A percentile compares a stretch with the other conserved stretches of the same genome.
phyloP scores from a whole-genome alignment of 805 yeast species.

The Hanseniaspora occidentalis region DNA sequence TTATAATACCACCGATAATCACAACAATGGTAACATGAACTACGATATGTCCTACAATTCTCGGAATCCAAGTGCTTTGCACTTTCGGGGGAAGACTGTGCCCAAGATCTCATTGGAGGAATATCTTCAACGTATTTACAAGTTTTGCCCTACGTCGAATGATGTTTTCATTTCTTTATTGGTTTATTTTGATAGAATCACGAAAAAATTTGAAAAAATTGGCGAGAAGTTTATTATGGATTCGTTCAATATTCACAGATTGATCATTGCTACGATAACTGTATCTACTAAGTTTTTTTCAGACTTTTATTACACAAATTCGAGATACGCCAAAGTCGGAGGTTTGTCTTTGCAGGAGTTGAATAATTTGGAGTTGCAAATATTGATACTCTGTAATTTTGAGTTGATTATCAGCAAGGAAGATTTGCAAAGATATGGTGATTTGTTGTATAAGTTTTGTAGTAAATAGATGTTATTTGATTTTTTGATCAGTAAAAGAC shows the following conservation, averaged over 20 bases:
- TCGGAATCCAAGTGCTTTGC: conserved; percentile 61
- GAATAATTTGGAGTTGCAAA: conserved; percentile 85
- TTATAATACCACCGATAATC: conserved; percentile 1
- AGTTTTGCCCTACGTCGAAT: conserved; percentile 97
- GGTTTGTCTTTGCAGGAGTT: conserved; percentile 89
- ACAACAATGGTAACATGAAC: conserved; percentile 17
- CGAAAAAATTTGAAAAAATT: conserved; percentile 37
- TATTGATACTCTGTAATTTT: conserved; percentile 73
- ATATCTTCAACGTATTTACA: conserved; percentile 77
- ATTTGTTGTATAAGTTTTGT: conserved; percentile 76
- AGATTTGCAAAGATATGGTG: conserved; percentile 85
- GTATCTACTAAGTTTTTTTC: conserved; percentile 91
- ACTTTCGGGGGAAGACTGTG: conserved; percentile 90
- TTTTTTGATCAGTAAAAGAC: too few species aligned
- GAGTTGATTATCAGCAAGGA: conserved; percentile 77
- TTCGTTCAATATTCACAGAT: conserved; percentile 85
- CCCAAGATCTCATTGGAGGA: conserved; percentile 93
- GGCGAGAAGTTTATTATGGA: conserved; percentile 82
- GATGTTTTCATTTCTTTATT: conserved; percentile 84
- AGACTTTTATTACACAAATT: conserved; percentile 88
- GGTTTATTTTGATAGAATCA: conserved; percentile 90
- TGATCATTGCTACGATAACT: conserved; percentile 88
- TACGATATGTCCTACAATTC: too few species aligned
- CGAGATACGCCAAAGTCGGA: conserved; percentile 91
- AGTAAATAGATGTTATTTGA: conserved; percentile 37